Base-by-base conservation (phyloP, 441 rosid genomes). In the Raphanus hybrid region DNA sequence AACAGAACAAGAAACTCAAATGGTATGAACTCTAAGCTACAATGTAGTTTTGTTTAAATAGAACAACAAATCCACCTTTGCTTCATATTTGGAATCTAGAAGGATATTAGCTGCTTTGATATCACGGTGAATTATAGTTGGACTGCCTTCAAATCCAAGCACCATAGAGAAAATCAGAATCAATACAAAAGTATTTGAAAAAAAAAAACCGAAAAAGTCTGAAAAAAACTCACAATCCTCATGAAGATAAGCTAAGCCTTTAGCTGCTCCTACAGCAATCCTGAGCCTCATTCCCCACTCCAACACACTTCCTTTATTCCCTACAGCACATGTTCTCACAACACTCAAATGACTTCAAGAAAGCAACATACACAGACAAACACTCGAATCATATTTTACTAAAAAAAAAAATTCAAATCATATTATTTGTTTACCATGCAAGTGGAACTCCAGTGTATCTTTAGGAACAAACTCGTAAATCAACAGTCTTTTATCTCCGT, bases 231-330 rank as follows among this genome's bases (percentile, higher is more conserved):
- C 77, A 86, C 91, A 88, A 64, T 85, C 91, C 82, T 88, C 91
- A 69, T 88, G 91, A 32, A 88, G 88, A 73, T 88, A 88, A 0
- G 91, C 83, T 60, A 86, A 73, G 67, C 91, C 91, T 82, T 86
- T 88, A 8, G 91, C 89, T 2, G 88, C 84, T 73, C 91, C 91
- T 52, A 85, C 66, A 3, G 89, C 91, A 69, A 88, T 86, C 80
- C 78, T 84, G 0, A 84, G 70, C 55, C 91, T 79, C 69, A 73
- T 74, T 66, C 72, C 82, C 91, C 91, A 88, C n/a, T 78, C 85
- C 69, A 88, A 64, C 67, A 80, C 82, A 14, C 77, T 85, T 57
- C 9, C 85, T 18, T 65, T n/a, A n/a, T n/a, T n/a, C n/a, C n/a
- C n/a, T n/a, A n/a, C n/a, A n/a, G n/a, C n/a, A n/a, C n/a, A n/a